Evolutionary conservation across 345 rosid species (phyloP).

Genomic region (Murraya paniculata): DNA sequence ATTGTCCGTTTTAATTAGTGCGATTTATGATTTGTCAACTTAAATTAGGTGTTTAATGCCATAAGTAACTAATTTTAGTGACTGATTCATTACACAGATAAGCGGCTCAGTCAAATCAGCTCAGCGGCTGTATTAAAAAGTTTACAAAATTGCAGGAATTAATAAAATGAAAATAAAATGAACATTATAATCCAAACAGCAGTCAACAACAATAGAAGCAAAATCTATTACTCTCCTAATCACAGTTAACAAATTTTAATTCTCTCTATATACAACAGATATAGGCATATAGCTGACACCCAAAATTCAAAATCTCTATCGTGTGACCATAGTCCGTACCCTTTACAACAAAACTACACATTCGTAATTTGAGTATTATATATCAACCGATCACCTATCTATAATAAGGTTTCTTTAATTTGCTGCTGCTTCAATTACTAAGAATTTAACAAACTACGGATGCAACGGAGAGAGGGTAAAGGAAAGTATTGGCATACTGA

Average conservation of each 20-base stretch:
- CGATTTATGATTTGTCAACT: too few relatives aligned
- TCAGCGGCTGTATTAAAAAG: too few relatives aligned
- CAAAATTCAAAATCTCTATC: too few relatives aligned
- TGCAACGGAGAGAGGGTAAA: slow-evolving; percentile 71
- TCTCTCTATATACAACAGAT: too few relatives aligned
- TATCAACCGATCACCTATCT: neutral
- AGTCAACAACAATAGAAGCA: neutral
- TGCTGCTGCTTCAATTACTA: slow-evolving; percentile 11
- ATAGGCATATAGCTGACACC: too few relatives aligned
- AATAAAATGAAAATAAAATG: neutral
- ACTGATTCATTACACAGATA: too few relatives aligned
- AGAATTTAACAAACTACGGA: slow-evolving; percentile 41
- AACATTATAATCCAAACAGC: neutral
- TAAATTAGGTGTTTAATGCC: too few relatives aligned
- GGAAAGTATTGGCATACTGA: slow-evolving; percentile 72
- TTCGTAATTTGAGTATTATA: neutral
- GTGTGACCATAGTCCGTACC: too few relatives aligned
- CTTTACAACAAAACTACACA: slow-evolving; percentile 1
- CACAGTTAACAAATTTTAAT: neutral
- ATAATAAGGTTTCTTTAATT: neutral
- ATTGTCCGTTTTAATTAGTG: too few relatives aligned
- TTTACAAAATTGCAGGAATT: too few relatives aligned
- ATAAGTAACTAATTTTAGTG: too few relatives aligned
- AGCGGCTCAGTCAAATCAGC: too few relatives aligned
- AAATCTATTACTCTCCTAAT: neutral